Percentiles rank a stretch among this genome's conserved stretches.
phyloP scores from a whole-genome alignment of 2,329 filamentous ascomycete genomes.

The Tolypocladium ovalisporum region DNA sequence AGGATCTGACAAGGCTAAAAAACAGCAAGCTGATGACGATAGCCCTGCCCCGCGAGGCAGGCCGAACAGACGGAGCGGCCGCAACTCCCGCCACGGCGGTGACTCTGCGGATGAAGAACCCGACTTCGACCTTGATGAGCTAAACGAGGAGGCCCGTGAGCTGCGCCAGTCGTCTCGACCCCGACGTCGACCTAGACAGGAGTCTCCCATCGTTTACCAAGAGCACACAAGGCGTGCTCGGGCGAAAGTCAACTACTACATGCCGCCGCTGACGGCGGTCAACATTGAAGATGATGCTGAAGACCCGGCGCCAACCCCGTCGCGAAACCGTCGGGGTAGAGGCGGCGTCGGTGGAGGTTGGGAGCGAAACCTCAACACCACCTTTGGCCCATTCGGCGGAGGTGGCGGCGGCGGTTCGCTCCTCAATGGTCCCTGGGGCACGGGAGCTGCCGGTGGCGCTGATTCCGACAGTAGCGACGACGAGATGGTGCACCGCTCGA shows the following conservation, averaged over 20 bases:
- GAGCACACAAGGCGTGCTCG: constrained; percentile 41
- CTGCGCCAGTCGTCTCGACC: constrained; percentile 43
- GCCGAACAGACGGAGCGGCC: constrained; percentile 25
- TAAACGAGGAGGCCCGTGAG: constrained; percentile 56
- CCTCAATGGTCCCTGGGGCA: constrained; percentile 63
- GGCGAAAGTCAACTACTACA: constrained; percentile 69
- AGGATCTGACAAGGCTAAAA: constrained; percentile 25
- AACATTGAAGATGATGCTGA: constrained; percentile 65
- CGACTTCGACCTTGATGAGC: constrained; percentile 50
- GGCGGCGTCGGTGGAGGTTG: constrained; percentile 48
- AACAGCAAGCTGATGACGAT: constrained; percentile 32
- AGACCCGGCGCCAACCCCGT: constrained; percentile 55
- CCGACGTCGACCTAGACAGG: constrained; percentile 38
- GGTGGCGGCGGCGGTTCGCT: constrained; percentile 63
- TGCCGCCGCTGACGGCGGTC: constrained; percentile 53
- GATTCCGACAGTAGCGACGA: constrained; percentile 98
- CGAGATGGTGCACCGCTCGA: constrained; percentile 59
- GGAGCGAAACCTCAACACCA: constrained; percentile 80
- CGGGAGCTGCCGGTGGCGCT: constrained; percentile 62
- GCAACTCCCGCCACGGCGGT: constrained; percentile 34
- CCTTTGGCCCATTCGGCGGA: constrained; percentile 86
- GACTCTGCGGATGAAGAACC: constrained; percentile 48
- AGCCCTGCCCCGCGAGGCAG: constrained; percentile 41
- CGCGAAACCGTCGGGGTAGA: constrained; percentile 55
- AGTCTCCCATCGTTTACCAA: constrained; percentile 49